These are phyloP conservation scores for Ceratocystis cubensis DNA, from an alignment of 2,329 filamentous ascomycete species.

Conservation along the genomic window DNA sequence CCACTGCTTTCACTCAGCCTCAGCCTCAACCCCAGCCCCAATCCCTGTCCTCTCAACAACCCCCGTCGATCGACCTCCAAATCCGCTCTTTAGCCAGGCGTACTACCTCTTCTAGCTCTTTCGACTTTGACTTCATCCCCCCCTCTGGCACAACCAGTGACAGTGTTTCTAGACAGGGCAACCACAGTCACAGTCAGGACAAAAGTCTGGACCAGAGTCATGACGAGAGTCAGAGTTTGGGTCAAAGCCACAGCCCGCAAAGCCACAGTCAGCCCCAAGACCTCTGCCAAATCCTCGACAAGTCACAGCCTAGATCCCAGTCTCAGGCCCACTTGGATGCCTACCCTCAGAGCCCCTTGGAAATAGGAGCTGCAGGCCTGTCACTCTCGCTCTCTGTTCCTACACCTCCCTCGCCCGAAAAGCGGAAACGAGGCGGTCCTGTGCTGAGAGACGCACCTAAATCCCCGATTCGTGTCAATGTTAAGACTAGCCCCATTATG, in stretches of 20 bases:
- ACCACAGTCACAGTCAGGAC: not conserved
- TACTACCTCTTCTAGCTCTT: not conserved
- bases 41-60: slow-evolving; percentile 1
- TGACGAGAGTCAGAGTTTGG: not conserved
- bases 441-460: slow-evolving; percentile 40
- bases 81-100: not conserved
- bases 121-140: not conserved
- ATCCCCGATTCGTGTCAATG: slow-evolving; percentile 40
- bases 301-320: not conserved
- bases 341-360: not conserved
- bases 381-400: not conserved
- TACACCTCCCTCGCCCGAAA: slow-evolving; percentile 2
- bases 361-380: slow-evolving; percentile 7
- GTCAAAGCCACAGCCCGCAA: no score
- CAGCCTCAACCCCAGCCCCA: not conserved
- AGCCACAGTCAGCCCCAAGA: not conserved
- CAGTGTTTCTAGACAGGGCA: not conserved
- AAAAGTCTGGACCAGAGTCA: not conserved
- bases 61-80: not conserved
- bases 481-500: slow-evolving; percentile 16
- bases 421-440: slow-evolving; percentile 28
- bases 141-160: not conserved
- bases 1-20: not conserved
- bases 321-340: slow-evolving; percentile 2
- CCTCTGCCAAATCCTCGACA: not conserved